Percentiles rank a stretch among this genome's conserved stretches.
phyloP scores from a whole-genome alignment of 83 land plant species.

The Picea engelmannii region DNA sequence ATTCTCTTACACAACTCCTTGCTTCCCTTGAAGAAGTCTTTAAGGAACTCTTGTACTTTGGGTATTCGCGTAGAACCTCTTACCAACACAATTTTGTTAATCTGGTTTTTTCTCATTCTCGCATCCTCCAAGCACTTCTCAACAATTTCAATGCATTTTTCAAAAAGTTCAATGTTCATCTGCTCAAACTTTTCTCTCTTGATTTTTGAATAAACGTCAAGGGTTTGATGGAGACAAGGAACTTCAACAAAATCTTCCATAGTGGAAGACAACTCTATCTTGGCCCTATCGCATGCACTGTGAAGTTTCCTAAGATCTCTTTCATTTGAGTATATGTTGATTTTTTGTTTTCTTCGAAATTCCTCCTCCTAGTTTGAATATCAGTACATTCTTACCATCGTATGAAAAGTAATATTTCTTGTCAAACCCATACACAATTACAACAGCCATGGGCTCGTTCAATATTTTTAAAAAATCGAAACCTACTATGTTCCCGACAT shows the following conservation, averaged over 20 bases:
- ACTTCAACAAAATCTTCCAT: slow-evolving; percentile 44
- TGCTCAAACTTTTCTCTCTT: slow-evolving; percentile 14
- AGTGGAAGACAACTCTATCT: slow-evolving; percentile 49
- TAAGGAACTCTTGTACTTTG: slow-evolving; percentile 22
- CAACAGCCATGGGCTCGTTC: neutral
- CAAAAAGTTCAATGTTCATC: slow-evolving; percentile 18
- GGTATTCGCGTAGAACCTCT: slow-evolving; percentile 27
- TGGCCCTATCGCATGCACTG: slow-evolving; percentile 54
- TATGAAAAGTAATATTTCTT: neutral
- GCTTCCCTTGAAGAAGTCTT: slow-evolving; percentile 19
- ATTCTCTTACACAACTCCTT: slow-evolving; percentile 23
- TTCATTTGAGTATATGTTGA: neutral
- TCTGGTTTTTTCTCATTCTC: slow-evolving; percentile 18
- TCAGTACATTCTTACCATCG: neutral
- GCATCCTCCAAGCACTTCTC: slow-evolving; percentile 26
- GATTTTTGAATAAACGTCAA: slow-evolving; percentile 16
- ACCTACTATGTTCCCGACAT: too few relatives aligned
- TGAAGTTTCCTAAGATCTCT: slow-evolving; percentile 11
- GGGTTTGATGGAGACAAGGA: slow-evolving; percentile 25
- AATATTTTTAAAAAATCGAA: too few relatives aligned
- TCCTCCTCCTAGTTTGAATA: slow-evolving; percentile 5
- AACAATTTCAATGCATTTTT: slow-evolving; percentile 21
- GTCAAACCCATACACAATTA: slow-evolving; percentile 8
- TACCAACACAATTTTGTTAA: slow-evolving; percentile 20
- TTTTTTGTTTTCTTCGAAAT: slow-evolving; percentile 17